A percentile compares a stretch with the other conserved stretches of the same genome.
Evolutionary conservation across 139 green algal genomes (phyloP).

Genomic region (Chlorella vulgaris): DNA sequence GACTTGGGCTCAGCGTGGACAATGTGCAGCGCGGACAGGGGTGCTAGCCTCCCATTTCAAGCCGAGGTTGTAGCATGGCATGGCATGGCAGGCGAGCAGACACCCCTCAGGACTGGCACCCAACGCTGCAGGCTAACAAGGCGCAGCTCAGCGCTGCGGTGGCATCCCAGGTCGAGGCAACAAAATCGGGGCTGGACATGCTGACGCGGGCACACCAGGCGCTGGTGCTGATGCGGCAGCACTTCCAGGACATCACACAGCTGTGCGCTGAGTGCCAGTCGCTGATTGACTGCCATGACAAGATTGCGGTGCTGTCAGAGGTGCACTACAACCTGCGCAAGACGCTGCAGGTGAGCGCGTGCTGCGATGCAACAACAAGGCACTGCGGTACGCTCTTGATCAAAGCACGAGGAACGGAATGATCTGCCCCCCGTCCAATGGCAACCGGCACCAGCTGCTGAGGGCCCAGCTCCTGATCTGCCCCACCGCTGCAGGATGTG

Average conservation of each 20-base stretch:
- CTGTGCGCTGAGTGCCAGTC: constrained; percentile 77
- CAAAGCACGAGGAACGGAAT: too few species aligned
- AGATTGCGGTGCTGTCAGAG: constrained; percentile 70
- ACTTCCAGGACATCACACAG: constrained; percentile 47
- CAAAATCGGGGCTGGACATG: constrained; percentile 64
- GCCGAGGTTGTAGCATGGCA: too few species aligned
- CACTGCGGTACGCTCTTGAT: accelerated
- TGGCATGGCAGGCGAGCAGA: background rate
- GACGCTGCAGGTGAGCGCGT: constrained; percentile 46
- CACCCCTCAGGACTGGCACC: background rate
- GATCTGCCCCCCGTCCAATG: too few species aligned
- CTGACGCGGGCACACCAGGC: constrained; percentile 64
- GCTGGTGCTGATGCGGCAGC: constrained; percentile 2
- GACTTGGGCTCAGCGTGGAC: background rate
- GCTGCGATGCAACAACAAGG: background rate
- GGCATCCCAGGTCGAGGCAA: constrained; percentile 66
- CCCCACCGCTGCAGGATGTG: constrained; percentile 30
- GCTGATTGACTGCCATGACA: constrained; percentile 80
- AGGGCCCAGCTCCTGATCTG: too few species aligned
- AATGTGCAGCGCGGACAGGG: too few species aligned
- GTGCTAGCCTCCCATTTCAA: too few species aligned
- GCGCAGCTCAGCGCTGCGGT: constrained; percentile 59
- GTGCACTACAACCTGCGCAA: constrained; percentile 78
- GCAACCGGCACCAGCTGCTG: too few species aligned
- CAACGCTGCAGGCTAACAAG: constrained; percentile 47